These are phyloP conservation scores for Cryptococcus depauperatus DNA, from an alignment of 1,284 basidiomycete species.

Conservation along the genomic window DNA sequence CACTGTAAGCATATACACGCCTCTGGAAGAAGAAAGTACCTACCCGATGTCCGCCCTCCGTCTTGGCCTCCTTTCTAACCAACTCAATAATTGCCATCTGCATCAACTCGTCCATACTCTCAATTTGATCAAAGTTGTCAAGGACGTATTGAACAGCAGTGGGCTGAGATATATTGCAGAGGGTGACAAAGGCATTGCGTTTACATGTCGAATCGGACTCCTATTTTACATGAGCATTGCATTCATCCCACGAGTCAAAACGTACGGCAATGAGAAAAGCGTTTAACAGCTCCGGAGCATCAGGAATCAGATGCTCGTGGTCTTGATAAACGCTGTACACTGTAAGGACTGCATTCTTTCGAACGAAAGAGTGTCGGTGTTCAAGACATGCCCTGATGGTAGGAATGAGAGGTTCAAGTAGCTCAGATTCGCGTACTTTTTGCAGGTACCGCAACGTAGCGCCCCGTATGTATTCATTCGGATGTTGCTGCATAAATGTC, in stretches of 20 bases:
- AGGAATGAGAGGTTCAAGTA: slow-evolving; percentile 92
- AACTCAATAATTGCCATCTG: slow-evolving; percentile 96
- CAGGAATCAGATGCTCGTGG: slow-evolving; percentile 90
- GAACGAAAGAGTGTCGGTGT: slow-evolving; percentile 95
- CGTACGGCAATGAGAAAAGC: slow-evolving; percentile 84
- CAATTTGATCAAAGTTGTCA: slow-evolving; percentile 74
- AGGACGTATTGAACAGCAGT: slow-evolving; percentile 89
- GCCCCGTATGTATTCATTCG: slow-evolving; percentile 98
- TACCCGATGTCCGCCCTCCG: slow-evolving; percentile 69
- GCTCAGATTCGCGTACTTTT: slow-evolving; percentile 88
- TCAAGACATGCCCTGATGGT: slow-evolving; percentile 90
- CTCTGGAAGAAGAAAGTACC: slow-evolving; percentile 26
- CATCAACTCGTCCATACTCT: slow-evolving; percentile 80
- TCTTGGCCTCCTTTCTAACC: slow-evolving; percentile 82
- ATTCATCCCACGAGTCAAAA: background rate
- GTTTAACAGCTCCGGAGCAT: slow-evolving; percentile 92
- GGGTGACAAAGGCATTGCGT: slow-evolving; percentile 92
- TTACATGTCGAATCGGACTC: slow-evolving; percentile 96
- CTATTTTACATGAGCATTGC: slow-evolving; percentile 13
- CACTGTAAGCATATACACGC: background rate
- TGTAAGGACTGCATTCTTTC: slow-evolving; percentile 97
- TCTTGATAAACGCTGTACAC: slow-evolving; percentile 89
- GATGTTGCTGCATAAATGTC: slow-evolving; percentile 72
- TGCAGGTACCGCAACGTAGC: slow-evolving; percentile 93
- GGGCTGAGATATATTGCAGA: slow-evolving; percentile 78